phyloP scores from a whole-genome alignment of 257 asterid genomes.

The Asclepias syriaca region DNA sequence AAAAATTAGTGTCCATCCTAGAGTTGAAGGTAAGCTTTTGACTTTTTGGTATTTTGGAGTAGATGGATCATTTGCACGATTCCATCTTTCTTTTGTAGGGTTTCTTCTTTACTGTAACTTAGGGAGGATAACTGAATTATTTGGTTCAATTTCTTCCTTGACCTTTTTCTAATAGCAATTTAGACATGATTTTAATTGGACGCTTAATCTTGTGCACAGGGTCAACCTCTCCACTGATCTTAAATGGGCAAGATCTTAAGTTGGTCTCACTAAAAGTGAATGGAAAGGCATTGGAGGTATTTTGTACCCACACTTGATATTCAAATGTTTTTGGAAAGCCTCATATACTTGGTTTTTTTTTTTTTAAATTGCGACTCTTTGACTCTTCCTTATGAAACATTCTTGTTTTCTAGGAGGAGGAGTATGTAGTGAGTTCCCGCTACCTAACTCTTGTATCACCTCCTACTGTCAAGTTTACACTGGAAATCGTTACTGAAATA shows the following conservation, averaged over 20 bases:
- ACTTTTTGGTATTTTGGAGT: neutral
- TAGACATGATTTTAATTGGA: slow-evolving; percentile 15
- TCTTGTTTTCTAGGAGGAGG: slow-evolving; percentile 58
- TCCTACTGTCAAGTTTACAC: slow-evolving; percentile 61
- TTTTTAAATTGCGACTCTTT: neutral
- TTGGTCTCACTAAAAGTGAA: slow-evolving; percentile 59
- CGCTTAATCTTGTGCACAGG: slow-evolving; percentile 40
- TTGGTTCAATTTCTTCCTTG: neutral
- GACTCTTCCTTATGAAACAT: neutral
- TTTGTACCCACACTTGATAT: neutral
- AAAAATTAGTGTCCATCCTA: slow-evolving; percentile 62
- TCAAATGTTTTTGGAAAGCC: neutral
- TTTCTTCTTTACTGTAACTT: neutral
- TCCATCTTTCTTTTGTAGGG: neutral
- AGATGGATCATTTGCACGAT: neutral
- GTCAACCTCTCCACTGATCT: slow-evolving; percentile 57
- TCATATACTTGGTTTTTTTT: neutral
- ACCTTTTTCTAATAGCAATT: neutral
- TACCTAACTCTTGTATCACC: slow-evolving; percentile 69
- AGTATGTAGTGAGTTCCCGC: slow-evolving; percentile 55
- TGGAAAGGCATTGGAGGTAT: slow-evolving; percentile 66
- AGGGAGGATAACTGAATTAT: neutral
- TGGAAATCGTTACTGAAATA: slow-evolving; percentile 83
- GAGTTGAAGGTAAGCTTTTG: slow-evolving; percentile 73
- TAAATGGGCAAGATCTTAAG: slow-evolving; percentile 83